These are phyloP conservation scores for Zizania latifolia DNA, from an alignment of 176 grass and related monocot genomes.

Conservation along the genomic window DNA sequence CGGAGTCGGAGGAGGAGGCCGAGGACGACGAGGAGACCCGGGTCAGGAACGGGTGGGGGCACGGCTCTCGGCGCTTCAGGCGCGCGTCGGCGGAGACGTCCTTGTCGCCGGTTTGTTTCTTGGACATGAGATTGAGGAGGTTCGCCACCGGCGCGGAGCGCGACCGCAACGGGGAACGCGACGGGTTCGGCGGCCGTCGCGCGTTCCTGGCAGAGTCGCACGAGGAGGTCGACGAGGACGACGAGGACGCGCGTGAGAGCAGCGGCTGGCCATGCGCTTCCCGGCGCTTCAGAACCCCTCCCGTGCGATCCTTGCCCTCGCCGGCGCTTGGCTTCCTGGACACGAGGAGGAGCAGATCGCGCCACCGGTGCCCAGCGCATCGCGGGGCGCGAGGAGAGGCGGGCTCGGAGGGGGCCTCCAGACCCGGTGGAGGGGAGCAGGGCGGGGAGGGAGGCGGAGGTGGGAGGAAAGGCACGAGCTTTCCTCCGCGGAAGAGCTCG, in stretches of 20 bases:
- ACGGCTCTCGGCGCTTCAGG: background rate
- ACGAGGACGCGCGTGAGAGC: constrained; percentile 38
- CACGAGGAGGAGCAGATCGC: constrained; percentile 44
- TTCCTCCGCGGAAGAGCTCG: constrained; percentile 61
- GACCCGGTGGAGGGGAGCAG: background rate
- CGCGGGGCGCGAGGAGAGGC: constrained; percentile 51
- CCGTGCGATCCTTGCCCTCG: background rate
- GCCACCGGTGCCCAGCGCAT: constrained; percentile 47
- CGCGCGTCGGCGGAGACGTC: background rate
- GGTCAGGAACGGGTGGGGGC: constrained; percentile 29
- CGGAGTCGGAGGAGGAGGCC: constrained; percentile 54
- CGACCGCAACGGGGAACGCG: constrained; percentile 26
- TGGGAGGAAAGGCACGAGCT: constrained; percentile 51
- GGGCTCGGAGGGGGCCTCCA: constrained; percentile 19
- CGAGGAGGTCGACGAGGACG: constrained; percentile 41
- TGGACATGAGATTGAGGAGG: constrained; percentile 42
- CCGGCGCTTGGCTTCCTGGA: constrained; percentile 15
- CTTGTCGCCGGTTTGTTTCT: background rate
- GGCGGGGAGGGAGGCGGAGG: background rate
- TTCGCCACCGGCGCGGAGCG: constrained; percentile 37
- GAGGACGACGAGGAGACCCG: constrained; percentile 43
- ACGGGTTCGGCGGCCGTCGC: constrained; percentile 1
- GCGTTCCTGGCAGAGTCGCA: constrained; percentile 30
- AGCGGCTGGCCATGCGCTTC: constrained; percentile 34
- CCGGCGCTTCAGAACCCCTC: background rate